These are phyloP conservation scores for Vaccinium vitisidaea DNA, from an alignment of 148 eudicot genomes.

Conservation along the genomic window DNA sequence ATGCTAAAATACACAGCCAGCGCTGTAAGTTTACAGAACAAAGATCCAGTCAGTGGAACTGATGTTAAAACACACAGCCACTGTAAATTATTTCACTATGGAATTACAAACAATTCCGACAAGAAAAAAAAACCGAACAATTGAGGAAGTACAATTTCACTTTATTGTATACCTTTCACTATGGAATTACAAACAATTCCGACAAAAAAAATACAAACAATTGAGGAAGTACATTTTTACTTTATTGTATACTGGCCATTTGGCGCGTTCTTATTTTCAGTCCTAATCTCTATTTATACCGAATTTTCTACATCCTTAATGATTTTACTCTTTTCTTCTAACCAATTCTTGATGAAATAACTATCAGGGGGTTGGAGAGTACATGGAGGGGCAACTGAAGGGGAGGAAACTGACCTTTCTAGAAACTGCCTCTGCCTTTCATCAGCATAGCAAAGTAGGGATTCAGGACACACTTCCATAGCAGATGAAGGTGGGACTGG, in stretches of 20 bases:
- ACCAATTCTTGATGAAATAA: conserved; percentile 34
- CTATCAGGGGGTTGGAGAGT: conserved; percentile 35
- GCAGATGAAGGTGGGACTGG: conserved; percentile 62
- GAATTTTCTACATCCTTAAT: conserved; percentile 22
- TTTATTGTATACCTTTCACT: neutral
- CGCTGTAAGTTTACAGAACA: neutral
- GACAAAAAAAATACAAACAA: neutral
- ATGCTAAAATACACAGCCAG: too few relatives aligned
- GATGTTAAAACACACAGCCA: neutral
- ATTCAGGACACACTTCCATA: conserved; percentile 57
- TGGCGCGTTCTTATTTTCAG: neutral
- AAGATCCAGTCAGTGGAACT: conserved; percentile 3
- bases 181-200: neutral
- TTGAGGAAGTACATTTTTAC: neutral
- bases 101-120: neutral
- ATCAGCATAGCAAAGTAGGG: conserved; percentile 76
- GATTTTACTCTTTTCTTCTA: conserved; percentile 37
- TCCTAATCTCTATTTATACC: neutral
- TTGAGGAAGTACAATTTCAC: neutral
- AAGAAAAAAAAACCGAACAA: neutral
- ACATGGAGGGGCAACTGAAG: conserved; percentile 63
- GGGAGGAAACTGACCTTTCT: conserved; percentile 54
- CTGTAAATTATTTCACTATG: neutral
- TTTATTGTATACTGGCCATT: neutral
- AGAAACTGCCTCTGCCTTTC: conserved; percentile 55